Conservation (phyloP, 805 yeast genomes). For the Barnettozyma wickerhamii region DNA sequence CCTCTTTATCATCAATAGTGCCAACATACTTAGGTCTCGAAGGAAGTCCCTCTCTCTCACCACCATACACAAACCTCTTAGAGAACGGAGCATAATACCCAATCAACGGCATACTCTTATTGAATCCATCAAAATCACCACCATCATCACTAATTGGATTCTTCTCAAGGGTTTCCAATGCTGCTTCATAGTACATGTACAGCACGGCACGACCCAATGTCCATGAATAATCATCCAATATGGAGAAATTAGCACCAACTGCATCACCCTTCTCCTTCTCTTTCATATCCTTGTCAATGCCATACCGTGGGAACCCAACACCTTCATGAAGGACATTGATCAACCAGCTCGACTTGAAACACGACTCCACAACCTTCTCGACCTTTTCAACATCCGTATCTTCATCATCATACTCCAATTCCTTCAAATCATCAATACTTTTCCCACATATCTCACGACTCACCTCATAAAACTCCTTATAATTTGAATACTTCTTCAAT, state of each 20-base stretch:
- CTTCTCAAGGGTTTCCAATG: slow-evolving; percentile 5
- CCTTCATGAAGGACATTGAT: slow-evolving; percentile 55
- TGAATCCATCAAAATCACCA: not conserved
- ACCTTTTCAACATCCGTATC: slow-evolving; percentile 28
- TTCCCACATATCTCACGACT: slow-evolving; percentile 44
- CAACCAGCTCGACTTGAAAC: slow-evolving; percentile 61
- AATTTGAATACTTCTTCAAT: slow-evolving; percentile 40
- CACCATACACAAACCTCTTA: slow-evolving; percentile 46
- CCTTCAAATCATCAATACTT: slow-evolving; percentile 13
- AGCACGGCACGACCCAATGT: slow-evolving; percentile 57
- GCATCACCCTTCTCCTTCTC: slow-evolving; percentile 18
- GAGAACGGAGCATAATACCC: slow-evolving; percentile 50
- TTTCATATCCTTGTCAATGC: slow-evolving; percentile 31
- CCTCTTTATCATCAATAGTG: slow-evolving; percentile 26
- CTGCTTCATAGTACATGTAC: slow-evolving; percentile 53
- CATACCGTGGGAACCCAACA: slow-evolving; percentile 52
- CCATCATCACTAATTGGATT: not conserved
- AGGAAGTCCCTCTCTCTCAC: slow-evolving; percentile 39
- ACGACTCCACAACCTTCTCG: slow-evolving; percentile 46
- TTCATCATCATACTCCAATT: slow-evolving; percentile 10
- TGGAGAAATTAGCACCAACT: slow-evolving; percentile 33
- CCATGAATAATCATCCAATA: slow-evolving; percentile 49
- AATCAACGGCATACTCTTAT: slow-evolving; percentile 19
- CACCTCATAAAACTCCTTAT: slow-evolving; percentile 34
- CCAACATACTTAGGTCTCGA: slow-evolving; percentile 41